Evolutionary conservation across 202 grass and related monocot genomes (phyloP), one percentile per base, ranked within the genome.

Genomic region (Eragrostis tef): DNA sequence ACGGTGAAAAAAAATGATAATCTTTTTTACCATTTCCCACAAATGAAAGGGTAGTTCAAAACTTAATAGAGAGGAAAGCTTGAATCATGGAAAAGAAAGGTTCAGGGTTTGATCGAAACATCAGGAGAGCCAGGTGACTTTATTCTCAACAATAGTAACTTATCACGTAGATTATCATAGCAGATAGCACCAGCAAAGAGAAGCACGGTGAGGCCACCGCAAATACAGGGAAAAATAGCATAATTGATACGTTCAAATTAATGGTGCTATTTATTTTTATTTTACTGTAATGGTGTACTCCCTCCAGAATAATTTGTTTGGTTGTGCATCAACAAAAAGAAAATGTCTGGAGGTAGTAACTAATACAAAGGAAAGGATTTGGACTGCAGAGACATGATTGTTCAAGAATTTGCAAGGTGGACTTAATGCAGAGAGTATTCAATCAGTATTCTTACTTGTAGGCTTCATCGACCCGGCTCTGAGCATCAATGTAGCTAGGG

Each of bases 401-500:
- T 51, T 88, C 51, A 74, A 44, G 59, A 79, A 58, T 31, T 67
- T 56, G 67, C 17, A 66, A 79, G 21, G 83, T 39, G 11, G 2
- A 66, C 16, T 34, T 44, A 59, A 83, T 63, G 69, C 11, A 73
- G 29, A 70, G 48, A 85, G 26, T 62, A 26, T 48, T 74, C 52
- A 65, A 44, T 77, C 45, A 34, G 22, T 73, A 81, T 67, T 66
- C 85, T 89, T 99, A 99, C 96, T 96, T 91, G 90, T 99, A 99
- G 75, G 90, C 89, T 96, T 91, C 87, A 70, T 99, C 96, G 26
- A 99, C 93, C 60, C 42, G 46, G 41, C 67, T 75, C 58, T 99
- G 96, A 19, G 96, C 87, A 68, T 99, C 90, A 34, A 99, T 86
- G 61, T 99, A 99, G 83, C 92, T 83, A 83, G 96, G 83, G 81